Evolutionary conservation across 257 asterid species (phyloP), one percentile per base, ranked within the genome.

Genomic region (Schizonepeta tenuifolia): DNA sequence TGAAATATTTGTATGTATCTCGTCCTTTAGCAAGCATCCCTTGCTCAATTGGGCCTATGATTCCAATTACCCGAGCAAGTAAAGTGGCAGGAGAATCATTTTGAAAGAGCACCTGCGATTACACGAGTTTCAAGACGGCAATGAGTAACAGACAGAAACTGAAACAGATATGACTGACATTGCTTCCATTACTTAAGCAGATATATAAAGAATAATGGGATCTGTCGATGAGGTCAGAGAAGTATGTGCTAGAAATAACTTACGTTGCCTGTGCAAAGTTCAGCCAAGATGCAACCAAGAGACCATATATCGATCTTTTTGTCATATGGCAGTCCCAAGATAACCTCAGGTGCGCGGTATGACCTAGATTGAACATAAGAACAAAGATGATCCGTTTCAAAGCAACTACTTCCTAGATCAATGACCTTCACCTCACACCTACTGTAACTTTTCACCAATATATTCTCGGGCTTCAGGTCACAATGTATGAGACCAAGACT

Each of bases 381-480:
- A 79, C 99, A 94, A 51, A 94, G 97, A 86, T 94, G 96, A 77
- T 94, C 99, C 14, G 97, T 94, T 77, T 89, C 92, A 68, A 91
- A 94, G 75, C 98, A 94, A 80, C 98, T 94, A 79, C 98, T 94
- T 73, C 97, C 98, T 21, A 94, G 86, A 80, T 94, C 99, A 71
- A 94, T 94, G 76, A 94, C 99, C 89, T 94, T 94, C 81, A 94
- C 90, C 83, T 94, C 99, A 75, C 99, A 94, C 81, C 99, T 85
- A 85, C 99, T 94, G 90, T 94, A 94, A 82, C 99, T 94, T 86
- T 94, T 94, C 79, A 94, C 98, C 83, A 94, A 86, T 78, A 94
- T 94, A 78, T 94, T 93, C 84, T 93, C 99, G 35, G 99, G 99
- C 85, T 94, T 94, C 87, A 94, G 85, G 78, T 94, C 99, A 78